These are phyloP conservation scores for Penicillium chermesinum DNA, from an alignment of 495 filamentous ascomycete genomes.

Conservation along the genomic window DNA sequence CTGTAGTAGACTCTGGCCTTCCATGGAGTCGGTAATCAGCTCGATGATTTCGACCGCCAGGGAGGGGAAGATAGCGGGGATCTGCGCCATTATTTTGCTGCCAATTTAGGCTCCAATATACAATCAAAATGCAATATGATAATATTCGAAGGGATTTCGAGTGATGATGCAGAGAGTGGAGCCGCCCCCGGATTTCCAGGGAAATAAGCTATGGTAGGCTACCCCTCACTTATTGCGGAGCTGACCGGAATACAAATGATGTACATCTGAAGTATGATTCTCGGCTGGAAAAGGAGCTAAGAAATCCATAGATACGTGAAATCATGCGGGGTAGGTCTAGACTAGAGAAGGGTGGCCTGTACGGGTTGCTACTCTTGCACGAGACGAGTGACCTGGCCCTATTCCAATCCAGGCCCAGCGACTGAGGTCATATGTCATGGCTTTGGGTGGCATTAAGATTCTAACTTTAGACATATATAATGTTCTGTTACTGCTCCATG, in stretches of 20 bases:
- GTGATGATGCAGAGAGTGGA: slow-evolving; percentile 6
- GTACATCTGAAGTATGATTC: too few species aligned
- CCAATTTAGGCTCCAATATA: too few species aligned
- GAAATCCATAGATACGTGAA: too few species aligned
- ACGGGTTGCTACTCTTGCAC: too few species aligned
- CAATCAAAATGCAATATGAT: too few species aligned
- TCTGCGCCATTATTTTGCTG: too few species aligned
- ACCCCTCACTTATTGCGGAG: slow-evolving; percentile 20
- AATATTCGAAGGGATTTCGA: neutral
- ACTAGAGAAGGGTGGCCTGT: too few species aligned
- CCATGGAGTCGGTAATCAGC: slow-evolving; percentile 13
- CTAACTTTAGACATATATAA: neutral
- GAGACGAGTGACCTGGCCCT: too few species aligned
- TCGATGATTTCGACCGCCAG: slow-evolving; percentile 24
- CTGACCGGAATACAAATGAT: neutral
- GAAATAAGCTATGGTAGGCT: neutral
- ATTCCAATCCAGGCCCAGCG: too few species aligned
- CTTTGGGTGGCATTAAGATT: neutral
- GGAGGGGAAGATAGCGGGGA: neutral
- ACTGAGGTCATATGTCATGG: neutral
- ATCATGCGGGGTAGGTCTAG: too few species aligned
- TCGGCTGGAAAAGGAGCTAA: too few species aligned
- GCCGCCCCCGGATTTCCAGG: slow-evolving; percentile 18
- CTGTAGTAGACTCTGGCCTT: slow-evolving; percentile 9
- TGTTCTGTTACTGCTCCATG: slow-evolving; percentile 14